Evolutionary conservation across 352 stramenopile genomes (phyloP), one percentile per base, ranked within the genome.

Genomic region (Globisporangium solare): DNA sequence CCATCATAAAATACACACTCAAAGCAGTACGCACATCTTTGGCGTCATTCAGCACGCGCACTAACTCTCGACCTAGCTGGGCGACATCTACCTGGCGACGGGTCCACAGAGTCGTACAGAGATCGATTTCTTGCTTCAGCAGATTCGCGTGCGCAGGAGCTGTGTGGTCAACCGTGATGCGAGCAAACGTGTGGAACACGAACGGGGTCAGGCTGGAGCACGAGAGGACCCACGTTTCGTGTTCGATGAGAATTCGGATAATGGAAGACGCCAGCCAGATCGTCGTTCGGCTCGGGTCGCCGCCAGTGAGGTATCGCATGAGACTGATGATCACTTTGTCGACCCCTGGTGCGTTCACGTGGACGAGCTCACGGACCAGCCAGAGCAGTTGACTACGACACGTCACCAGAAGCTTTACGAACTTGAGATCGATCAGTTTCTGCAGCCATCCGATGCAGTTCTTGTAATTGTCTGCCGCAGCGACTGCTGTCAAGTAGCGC

Each of bases 371-470:
- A 40, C 83, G 68, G 22, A 92, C 73, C 6, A 94, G 70, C 82
- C 82, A 94, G 18, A 92, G 64, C 56, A 94, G 54, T 43, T 94
- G 81, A 50, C 77, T 89, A 31, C 84, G 78, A 49, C 82, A 91
- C 2, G 73, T 68, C 2, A 86, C 76, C n/a, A 87, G 56, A 22
- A 94, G 66, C 63, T 91, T 92, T 18, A 75, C 68, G 48, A 92
- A 94, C 55, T 92, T 92, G 17, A 78, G 70, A 20, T 94, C 84
- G 20, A 94, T 83, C 45, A 94, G 72, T 47, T 90, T 88, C 66
- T 92, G 82, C 17, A 94, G 67, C 66, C 79, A 83, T 20, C 67
- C 76, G 51, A 92, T 76, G 50, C 79, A 84, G 58, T 79, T 89
- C 58, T 89, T 90, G 63, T 85, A 90, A 60, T 74, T 88, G 61